Percentiles rank a stretch among this genome's conserved stretches.
Conservation (phyloP, 2,329 filamentous ascomycete genomes). For the Endoconidiophora polonica region DNA sequence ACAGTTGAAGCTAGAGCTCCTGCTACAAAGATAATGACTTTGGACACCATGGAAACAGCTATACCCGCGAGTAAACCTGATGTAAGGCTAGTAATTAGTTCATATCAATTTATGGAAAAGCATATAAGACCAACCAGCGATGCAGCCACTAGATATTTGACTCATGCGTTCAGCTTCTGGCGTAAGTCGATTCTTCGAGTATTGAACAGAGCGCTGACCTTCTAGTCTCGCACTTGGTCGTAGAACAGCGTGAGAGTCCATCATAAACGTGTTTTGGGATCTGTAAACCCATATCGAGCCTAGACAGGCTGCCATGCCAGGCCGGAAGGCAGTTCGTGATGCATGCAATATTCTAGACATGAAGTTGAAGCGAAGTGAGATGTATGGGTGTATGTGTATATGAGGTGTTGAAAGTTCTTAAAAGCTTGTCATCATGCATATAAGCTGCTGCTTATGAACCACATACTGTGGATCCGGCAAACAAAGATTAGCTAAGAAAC, state of each 20-base stretch:
- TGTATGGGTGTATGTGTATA: too few relatives aligned
- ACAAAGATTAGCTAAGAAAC: too few relatives aligned
- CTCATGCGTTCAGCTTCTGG: constrained; percentile 13
- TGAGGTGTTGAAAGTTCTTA: too few relatives aligned
- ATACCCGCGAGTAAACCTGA: constrained; percentile 47
- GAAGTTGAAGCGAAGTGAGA: neutral
- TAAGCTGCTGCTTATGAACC: too few relatives aligned
- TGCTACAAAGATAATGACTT: constrained; percentile 49
- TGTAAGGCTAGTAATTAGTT: neutral
- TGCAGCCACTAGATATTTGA: constrained; percentile 37
- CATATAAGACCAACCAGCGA: constrained; percentile 27
- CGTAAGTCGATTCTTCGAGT: neutral
- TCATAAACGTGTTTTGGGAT: neutral
- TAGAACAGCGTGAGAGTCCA: constrained; percentile 3
- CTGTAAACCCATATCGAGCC: neutral
- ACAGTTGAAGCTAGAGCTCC: constrained; percentile 46
- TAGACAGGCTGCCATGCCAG: neutral
- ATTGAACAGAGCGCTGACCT: neutral
- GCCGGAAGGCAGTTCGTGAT: neutral
- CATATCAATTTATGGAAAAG: neutral
- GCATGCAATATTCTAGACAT: neutral
- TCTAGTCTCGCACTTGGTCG: neutral
- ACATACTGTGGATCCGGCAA: too few relatives aligned
- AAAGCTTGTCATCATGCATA: too few relatives aligned
- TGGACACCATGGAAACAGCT: constrained; percentile 52